Base-by-base conservation (phyloP, 139 green algal genomes). In the Nannochloris sp. region DNA sequence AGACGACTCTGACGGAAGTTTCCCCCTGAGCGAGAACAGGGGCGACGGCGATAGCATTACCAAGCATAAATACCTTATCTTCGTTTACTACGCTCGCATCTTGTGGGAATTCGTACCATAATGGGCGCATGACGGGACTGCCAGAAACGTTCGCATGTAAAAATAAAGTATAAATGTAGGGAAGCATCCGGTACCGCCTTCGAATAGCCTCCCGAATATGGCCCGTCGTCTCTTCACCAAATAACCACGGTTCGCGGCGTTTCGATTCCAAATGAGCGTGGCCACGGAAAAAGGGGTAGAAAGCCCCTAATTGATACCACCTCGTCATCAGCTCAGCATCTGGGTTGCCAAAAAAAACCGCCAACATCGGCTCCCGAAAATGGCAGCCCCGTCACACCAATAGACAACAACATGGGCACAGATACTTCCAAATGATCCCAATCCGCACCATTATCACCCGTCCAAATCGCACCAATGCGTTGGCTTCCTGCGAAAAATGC, bases 81-180 rank as follows among this genome's bases (percentile, higher is more conserved):
- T 65, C 36, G 2, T 34, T 70, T 29, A 82, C 85, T 4, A 68
- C 51, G 0, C 63, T 54, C 36, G 62, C 30, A 32, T 90, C 70
- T 4, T 83, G 57, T 0, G 92, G 92, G 80, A 96, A 99, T 67
- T 98, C 94, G 54, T 88, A 95, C 84, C 84, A 97, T 44, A 98
- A 66, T 1, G 94, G 94, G 5, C 90, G 80, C 83, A 98, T 84
- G 25, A 97, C 65, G 39, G 92, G 90, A 15, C 66, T 58, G 37
- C 91, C 90, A 1, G 75, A 85, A 15, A 78, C 64, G 75, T 93
- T 91, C 33, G 89, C 84, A 31, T 83, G 65, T 38, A 83, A 75
- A 82, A 99, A 99, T 6, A 95, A 76, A 5, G 92, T 98, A 86
- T 98, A 99, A 3, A 97, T 75, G 82, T 97, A 96, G 13, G 95